Conservation (phyloP, 176 grass and related monocot species). For the Cymbopogon citratus region DNA sequence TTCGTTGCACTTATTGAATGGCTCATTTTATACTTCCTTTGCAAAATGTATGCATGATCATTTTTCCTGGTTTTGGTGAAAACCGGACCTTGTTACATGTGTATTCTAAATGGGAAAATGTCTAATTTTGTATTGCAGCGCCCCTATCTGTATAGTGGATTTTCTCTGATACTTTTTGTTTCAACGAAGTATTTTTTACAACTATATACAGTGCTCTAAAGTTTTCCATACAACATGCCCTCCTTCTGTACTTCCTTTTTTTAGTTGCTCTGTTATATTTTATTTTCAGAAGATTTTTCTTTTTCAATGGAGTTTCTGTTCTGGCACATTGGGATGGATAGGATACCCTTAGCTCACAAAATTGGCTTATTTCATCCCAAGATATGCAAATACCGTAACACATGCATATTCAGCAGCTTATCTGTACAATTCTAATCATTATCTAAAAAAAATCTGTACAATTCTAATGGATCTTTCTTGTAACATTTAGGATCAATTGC, state of each 20-base stretch:
- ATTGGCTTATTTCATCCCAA: neutral
- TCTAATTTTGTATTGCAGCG: neutral
- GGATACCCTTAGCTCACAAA: no score
- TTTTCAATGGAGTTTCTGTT: no score
- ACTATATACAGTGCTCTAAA: neutral
- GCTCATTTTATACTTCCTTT: neutral
- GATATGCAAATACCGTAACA: neutral
- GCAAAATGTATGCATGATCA: neutral
- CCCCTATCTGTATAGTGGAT: neutral
- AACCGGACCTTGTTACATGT: neutral
- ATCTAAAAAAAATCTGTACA: no score
- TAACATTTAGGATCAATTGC: conserved; percentile 59
- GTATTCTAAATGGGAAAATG: neutral
- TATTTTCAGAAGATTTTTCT: neutral
- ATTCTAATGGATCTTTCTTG: neutral
- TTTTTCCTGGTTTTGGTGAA: neutral
- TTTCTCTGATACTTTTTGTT: neutral
- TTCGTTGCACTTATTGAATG: neutral
- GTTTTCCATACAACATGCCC: neutral
- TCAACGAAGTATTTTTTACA: no score
- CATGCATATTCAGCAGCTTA: neutral
- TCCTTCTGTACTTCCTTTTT: neutral
- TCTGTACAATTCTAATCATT: no score
- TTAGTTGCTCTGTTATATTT: neutral
- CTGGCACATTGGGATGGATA: no score